Conservation (phyloP, 306 rosid species). For the Aeschynomene evenia region DNA sequence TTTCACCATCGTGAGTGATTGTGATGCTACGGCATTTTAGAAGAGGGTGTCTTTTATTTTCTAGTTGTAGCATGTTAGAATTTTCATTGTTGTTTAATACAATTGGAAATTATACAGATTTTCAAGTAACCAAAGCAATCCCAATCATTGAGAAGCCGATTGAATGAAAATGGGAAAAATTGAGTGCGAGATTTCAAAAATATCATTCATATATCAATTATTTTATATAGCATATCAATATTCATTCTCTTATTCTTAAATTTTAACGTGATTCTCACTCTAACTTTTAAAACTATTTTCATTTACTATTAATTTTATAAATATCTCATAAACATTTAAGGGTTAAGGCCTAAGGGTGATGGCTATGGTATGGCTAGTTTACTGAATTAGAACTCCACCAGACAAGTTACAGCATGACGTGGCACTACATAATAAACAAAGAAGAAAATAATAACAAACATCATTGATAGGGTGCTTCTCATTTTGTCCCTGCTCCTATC, state of each 20-base stretch:
- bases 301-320: too few relatives aligned
- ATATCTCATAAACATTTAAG: too few relatives aligned
- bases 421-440: neutral
- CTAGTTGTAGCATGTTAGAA: neutral
- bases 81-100: neutral
- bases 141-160: slow-evolving; percentile 33
- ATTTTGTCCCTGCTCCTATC: slow-evolving; percentile 29
- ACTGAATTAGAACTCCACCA: neutral
- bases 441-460: slow-evolving; percentile 19
- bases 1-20: neutral
- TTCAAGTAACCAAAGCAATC: slow-evolving; percentile 29
- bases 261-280: too few relatives aligned
- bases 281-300: too few relatives aligned
- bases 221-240: too few relatives aligned
- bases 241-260: too few relatives aligned
- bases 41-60: neutral
- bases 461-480: neutral
- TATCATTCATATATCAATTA: too few relatives aligned
- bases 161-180: neutral
- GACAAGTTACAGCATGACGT: neutral
- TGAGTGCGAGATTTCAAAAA: too few relatives aligned
- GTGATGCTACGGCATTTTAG: neutral
- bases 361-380: neutral
- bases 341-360: neutral
- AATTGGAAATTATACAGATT: neutral